phyloP scores from a whole-genome alignment of 148 eudicot genomes.

The Cornus florida region DNA sequence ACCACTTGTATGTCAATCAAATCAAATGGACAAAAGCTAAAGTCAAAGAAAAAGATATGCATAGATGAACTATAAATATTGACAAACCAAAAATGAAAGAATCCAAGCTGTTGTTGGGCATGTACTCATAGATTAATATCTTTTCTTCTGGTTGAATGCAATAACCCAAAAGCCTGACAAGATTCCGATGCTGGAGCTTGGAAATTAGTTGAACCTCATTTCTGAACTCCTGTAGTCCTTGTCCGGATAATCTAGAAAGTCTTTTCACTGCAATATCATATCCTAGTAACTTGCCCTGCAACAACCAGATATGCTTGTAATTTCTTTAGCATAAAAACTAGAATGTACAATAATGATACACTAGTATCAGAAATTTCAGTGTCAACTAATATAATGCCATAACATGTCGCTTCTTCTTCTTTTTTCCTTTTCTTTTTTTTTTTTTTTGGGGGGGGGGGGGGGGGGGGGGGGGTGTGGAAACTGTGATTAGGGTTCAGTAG shows the following conservation, averaged over 20 bases:
- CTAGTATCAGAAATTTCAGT: no score
- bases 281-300: neutral
- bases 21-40: neutral
- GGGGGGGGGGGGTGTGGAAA: no score
- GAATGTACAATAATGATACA: no score
- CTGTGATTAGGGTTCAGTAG: neutral
- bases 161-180: conserved; percentile 4
- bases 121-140: neutral
- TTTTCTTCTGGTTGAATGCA: neutral
- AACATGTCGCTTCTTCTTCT: no score
- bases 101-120: conserved; percentile 1
- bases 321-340: neutral
- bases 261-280: neutral
- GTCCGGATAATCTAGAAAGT: neutral
- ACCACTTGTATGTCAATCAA: neutral
- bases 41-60: neutral
- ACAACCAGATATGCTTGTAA: neutral
- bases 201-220: conserved; percentile 2
- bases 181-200: neutral
- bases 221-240: neutral
- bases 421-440: no score
- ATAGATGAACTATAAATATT: neutral
- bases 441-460: no score
- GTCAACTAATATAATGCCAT: no score
- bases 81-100: conserved; percentile 1